Evolutionary conservation across 2,329 filamentous ascomycete genomes (phyloP).

Genomic region (Diaporthe amygdali): DNA sequence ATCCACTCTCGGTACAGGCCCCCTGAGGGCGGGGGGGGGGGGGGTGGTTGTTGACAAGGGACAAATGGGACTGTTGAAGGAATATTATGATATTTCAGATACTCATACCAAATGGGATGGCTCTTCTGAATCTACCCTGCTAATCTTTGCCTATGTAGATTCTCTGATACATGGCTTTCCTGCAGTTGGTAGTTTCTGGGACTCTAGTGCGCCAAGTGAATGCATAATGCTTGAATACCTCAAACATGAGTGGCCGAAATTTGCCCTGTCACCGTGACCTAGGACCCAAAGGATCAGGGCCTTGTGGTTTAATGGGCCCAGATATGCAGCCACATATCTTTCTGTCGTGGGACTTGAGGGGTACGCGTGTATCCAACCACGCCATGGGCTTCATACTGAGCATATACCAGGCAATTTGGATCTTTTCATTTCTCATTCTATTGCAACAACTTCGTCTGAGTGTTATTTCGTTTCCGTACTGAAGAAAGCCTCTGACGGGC

Average conservation of each 20-base stretch:
- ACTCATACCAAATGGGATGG: neutral
- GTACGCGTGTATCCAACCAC: neutral
- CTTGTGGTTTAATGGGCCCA: neutral
- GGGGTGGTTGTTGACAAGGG: too few species aligned
- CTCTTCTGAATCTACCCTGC: neutral
- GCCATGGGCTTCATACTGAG: neutral
- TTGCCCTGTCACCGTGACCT: neutral
- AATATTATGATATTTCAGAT: neutral
- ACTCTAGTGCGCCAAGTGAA: neutral
- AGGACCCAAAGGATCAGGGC: neutral
- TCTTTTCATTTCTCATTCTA: neutral
- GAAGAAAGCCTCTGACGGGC: neutral
- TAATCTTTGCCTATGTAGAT: neutral
- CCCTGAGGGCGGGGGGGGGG: too few species aligned
- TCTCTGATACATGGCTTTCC: neutral
- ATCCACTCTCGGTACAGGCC: too few species aligned
- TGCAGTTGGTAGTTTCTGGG: neutral
- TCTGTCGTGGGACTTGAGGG: too few species aligned
- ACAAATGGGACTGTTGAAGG: neutral
- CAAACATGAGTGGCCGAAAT: neutral
- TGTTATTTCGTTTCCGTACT: too few species aligned
- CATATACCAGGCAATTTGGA: neutral
- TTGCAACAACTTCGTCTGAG: neutral
- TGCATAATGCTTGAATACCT: neutral
- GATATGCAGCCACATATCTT: neutral